A percentile compares a stretch with the other conserved stretches of the same genome.
Evolutionary conservation across 495 filamentous ascomycete species (phyloP).

Genomic region (Neurospora tetrasperma): DNA sequence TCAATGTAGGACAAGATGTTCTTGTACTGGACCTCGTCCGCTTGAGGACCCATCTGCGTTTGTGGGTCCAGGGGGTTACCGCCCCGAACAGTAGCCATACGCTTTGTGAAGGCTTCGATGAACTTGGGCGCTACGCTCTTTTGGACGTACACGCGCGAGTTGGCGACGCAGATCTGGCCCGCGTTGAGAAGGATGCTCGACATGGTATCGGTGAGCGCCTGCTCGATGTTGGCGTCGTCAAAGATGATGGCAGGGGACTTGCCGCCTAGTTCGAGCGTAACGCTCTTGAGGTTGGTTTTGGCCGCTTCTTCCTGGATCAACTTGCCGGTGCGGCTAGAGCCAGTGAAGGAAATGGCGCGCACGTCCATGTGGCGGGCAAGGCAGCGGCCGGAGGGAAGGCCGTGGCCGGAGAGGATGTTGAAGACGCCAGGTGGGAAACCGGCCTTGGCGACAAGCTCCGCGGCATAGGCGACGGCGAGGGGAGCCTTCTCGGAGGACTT

Average conservation of each 20-base stretch:
- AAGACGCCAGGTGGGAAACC: slow-evolving; percentile 51
- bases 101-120: slow-evolving; percentile 43
- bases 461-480: slow-evolving; percentile 52
- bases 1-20: slow-evolving; percentile 25
- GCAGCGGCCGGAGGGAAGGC: slow-evolving; percentile 38
- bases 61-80: slow-evolving; percentile 51
- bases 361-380: slow-evolving; percentile 44
- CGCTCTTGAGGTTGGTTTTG: slow-evolving; percentile 52
- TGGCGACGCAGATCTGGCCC: slow-evolving; percentile 71
- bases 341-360: slow-evolving; percentile 48
- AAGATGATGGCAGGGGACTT: slow-evolving; percentile 66
- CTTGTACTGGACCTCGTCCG: slow-evolving; percentile 28
- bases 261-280: slow-evolving; percentile 74
- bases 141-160: slow-evolving; percentile 65
- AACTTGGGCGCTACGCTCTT: slow-evolving; percentile 46
- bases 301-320: slow-evolving; percentile 35
- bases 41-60: slow-evolving; percentile 57
- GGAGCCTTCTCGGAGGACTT: slow-evolving; percentile 91
- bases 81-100: slow-evolving; percentile 47
- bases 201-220: slow-evolving; percentile 61
- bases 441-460: slow-evolving; percentile 40
- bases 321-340: slow-evolving; percentile 37
- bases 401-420: slow-evolving; percentile 47
- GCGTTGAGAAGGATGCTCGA: slow-evolving; percentile 62
- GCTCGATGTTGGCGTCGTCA: slow-evolving; percentile 58